phyloP scores from a whole-genome alignment of 768 basidiomycete genomes.

The Galerina sulciceps region DNA sequence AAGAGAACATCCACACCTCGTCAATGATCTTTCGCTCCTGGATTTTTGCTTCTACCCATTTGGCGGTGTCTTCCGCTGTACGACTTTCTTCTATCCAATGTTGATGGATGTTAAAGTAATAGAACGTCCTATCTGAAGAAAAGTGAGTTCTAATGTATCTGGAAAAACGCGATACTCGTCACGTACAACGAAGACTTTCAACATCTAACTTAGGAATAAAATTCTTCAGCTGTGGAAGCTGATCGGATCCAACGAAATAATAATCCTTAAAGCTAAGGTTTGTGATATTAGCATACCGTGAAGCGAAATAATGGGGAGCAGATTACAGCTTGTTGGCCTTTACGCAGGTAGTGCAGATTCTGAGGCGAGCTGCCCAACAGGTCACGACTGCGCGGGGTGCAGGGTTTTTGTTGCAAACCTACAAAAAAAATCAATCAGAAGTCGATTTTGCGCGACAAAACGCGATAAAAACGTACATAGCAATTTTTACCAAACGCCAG shows the following conservation, averaged over 20 bases:
- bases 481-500: constrained; percentile 22
- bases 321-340: not conserved
- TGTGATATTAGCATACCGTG: not conserved
- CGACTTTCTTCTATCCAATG: not conserved
- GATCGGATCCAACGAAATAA: no score
- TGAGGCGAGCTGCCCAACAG: not conserved
- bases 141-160: not conserved
- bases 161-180: not conserved
- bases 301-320: not conserved
- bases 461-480: constrained; percentile 13
- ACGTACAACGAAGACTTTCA: no score
- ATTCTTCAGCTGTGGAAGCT: no score
- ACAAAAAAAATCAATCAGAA: not conserved
- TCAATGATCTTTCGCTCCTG: not conserved
- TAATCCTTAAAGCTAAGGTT: not conserved
- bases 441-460: not conserved
- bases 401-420: constrained; percentile 1
- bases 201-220: no score
- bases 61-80: not conserved
- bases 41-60: not conserved
- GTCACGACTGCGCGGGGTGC: not conserved
- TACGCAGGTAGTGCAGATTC: not conserved
- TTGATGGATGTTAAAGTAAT: not conserved
- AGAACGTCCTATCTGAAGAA: not conserved
- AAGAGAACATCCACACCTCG: not conserved